A percentile compares a stretch with the other conserved stretches of the same genome.
These are phyloP conservation scores for Ascochyta koolunga DNA, from an alignment of 2,329 filamentous ascomycete genomes.

Conservation along the genomic window DNA sequence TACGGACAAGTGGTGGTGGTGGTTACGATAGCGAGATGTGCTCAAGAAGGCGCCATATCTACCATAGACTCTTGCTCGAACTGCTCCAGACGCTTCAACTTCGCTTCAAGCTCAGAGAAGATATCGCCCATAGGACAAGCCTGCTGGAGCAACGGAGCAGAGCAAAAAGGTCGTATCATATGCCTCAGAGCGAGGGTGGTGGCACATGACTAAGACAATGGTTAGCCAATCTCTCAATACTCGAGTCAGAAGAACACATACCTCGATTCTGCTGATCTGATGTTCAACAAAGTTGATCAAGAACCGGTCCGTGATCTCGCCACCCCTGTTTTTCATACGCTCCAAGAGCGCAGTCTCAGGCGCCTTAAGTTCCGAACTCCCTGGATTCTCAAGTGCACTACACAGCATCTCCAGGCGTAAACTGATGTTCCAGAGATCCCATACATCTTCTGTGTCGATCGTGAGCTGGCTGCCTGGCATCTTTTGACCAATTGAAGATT, in stretches of 20 bases:
- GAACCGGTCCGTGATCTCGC: constrained; percentile 87
- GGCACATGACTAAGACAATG: constrained; percentile 71
- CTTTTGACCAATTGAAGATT: constrained; percentile 65
- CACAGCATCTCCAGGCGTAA: constrained; percentile 92
- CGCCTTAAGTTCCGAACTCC: constrained; percentile 68
- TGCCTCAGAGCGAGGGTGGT: constrained; percentile 80
- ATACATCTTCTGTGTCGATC: constrained; percentile 84
- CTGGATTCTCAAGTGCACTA: constrained; percentile 78
- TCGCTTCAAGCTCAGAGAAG: constrained; percentile 64
- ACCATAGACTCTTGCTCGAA: constrained; percentile 38
- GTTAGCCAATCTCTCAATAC: constrained; percentile 23
- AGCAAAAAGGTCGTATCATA: constrained; percentile 73
- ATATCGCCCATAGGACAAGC: constrained; percentile 79
- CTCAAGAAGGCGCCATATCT: constrained; percentile 36
- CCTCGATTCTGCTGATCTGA: constrained; percentile 94
- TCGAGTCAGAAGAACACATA: constrained; percentile 54
- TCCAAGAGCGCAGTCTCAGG: constrained; percentile 86
- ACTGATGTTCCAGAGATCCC: constrained; percentile 88
- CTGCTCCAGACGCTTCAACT: constrained; percentile 67
- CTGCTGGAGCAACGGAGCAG: constrained; percentile 69
- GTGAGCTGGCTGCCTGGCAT: constrained; percentile 69
- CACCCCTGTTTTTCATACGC: constrained; percentile 71
- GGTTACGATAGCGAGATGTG: no score
- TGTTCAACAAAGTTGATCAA: constrained; percentile 91
- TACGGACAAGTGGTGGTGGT: no score